Conservation (phyloP, 83 land plant species). For the Picea abies region DNA sequence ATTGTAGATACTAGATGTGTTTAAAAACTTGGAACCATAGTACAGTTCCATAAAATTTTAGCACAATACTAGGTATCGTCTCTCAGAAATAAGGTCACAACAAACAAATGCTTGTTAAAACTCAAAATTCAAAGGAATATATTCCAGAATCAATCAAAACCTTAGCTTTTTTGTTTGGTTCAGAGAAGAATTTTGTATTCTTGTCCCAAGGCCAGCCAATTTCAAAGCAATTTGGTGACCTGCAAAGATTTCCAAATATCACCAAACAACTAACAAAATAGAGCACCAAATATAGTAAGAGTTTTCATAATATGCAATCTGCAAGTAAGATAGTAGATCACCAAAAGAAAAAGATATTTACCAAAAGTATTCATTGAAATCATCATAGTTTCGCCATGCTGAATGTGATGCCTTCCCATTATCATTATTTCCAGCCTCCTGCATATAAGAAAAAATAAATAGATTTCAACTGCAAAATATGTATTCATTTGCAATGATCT, state of each 20-base stretch:
- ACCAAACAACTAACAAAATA: neutral
- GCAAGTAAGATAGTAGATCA: neutral
- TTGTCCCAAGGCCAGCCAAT: slow-evolving; percentile 66
- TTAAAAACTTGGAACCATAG: neutral
- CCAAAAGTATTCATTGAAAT: slow-evolving; percentile 92
- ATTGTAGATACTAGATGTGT: neutral
- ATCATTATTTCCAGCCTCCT: slow-evolving; percentile 72
- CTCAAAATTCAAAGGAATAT: neutral
- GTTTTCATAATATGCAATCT: neutral
- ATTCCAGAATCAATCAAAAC: slow-evolving; percentile 20
- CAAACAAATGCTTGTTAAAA: neutral
- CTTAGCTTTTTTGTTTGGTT: slow-evolving; percentile 49
- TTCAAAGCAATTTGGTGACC: slow-evolving; percentile 76
- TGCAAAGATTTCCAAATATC: slow-evolving; percentile 21
- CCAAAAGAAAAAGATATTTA: slow-evolving; percentile 15
- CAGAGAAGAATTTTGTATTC: slow-evolving; percentile 45
- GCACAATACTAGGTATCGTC: neutral
- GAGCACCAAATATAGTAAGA: neutral
- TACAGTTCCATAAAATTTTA: neutral
- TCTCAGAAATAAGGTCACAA: neutral
- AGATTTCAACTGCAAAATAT: neutral
- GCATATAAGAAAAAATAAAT: slow-evolving; percentile 13
- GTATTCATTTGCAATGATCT: neutral
- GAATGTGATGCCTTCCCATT: slow-evolving; percentile 84
- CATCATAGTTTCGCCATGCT: slow-evolving; percentile 88